Conservation (phyloP, 164 flowering plant species). For the Vitis rotundifolia region DNA sequence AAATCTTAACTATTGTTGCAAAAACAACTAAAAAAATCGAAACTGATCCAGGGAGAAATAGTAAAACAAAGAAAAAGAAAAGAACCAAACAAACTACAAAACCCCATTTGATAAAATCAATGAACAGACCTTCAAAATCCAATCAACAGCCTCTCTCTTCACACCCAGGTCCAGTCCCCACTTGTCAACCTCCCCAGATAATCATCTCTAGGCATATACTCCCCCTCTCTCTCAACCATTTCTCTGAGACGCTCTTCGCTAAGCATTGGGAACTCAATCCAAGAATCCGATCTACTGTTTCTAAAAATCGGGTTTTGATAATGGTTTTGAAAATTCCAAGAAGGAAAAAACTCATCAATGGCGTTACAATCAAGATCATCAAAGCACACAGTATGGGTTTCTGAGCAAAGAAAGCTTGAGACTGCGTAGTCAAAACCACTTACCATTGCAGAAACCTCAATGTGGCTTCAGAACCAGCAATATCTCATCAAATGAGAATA, state of each 20-base stretch:
- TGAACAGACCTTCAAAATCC: slow-evolving; percentile 47
- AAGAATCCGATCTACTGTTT: slow-evolving; percentile 19
- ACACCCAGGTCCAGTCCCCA: slow-evolving; percentile 42
- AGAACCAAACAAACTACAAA: slow-evolving; percentile 14
- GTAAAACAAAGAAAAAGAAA: neutral
- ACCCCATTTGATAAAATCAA: slow-evolving; percentile 6
- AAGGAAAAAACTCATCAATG: slow-evolving; percentile 6
- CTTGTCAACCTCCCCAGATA: slow-evolving; percentile 37
- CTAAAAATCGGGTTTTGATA: slow-evolving; percentile 10
- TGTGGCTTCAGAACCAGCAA: neutral
- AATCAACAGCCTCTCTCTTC: slow-evolving; percentile 45
- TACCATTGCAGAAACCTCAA: slow-evolving; percentile 24
- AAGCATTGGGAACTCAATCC: slow-evolving; percentile 24
- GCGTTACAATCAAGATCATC: slow-evolving; percentile 23
- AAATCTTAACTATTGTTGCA: neutral
- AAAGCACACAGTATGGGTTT: slow-evolving; percentile 20
- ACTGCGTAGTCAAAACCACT: slow-evolving; percentile 27
- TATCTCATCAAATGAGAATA: slow-evolving; percentile 11
- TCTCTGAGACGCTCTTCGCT: slow-evolving; percentile 30
- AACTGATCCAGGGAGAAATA: neutral
- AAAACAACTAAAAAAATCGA: neutral
- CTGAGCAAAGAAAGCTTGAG: slow-evolving; percentile 34
- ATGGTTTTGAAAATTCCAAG: slow-evolving; percentile 5
- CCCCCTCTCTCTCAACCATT: slow-evolving; percentile 41
- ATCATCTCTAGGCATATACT: slow-evolving; percentile 41